Evolutionary conservation across 768 basidiomycete genomes (phyloP), one percentile per base, ranked within the genome.

Genomic region (Mycena galopus): DNA sequence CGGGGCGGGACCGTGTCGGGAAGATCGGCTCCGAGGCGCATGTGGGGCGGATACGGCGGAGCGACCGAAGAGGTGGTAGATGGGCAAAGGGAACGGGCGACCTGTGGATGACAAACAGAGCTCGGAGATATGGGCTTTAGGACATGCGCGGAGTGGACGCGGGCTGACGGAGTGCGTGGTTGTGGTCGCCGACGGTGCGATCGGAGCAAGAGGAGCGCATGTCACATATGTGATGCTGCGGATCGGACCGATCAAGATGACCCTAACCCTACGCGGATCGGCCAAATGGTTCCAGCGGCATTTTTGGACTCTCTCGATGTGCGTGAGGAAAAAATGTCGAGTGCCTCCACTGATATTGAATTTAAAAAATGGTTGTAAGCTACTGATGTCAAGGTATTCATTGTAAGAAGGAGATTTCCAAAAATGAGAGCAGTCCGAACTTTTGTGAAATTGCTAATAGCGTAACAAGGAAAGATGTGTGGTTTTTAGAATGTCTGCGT

Each of bases 231-330:
- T 44, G 42, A 44, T 17, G 4, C 19, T 44, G 42, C 19, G 42
- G 42, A 44, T 44, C 42, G 42, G 42, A 44, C 42, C 42, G 16
- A 44, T 44, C n/a, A n/a, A n/a, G n/a, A n/a, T n/a, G n/a, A n/a
- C n/a, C n/a, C n/a, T n/a, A n/a, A n/a, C n/a, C n/a, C n/a, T n/a
- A n/a, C 55, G 55, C 55, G 29, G 55, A 57, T 57, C 55, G 29
- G 30, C 29, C 29, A 57, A 57, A 33, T 29, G 17, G 55, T 57
- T 57, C 55, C 4, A 33, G 19, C 16, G 55, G 55, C 55, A 25
- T 57, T 27, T 57, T 32, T 57, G 55, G 55, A 32, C 55, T 57
- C 50, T 27, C 50, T 51, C 50, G n/a, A 51, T 8, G 55, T 57
- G 27, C 32, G 29, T 27, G 29, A 57, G 55, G 29, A 57, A 57